A percentile compares a stretch with the other conserved stretches of the same genome.
Evolutionary conservation across 202 grass and related monocot species (phyloP).

Genomic region (Panicum hallii): DNA sequence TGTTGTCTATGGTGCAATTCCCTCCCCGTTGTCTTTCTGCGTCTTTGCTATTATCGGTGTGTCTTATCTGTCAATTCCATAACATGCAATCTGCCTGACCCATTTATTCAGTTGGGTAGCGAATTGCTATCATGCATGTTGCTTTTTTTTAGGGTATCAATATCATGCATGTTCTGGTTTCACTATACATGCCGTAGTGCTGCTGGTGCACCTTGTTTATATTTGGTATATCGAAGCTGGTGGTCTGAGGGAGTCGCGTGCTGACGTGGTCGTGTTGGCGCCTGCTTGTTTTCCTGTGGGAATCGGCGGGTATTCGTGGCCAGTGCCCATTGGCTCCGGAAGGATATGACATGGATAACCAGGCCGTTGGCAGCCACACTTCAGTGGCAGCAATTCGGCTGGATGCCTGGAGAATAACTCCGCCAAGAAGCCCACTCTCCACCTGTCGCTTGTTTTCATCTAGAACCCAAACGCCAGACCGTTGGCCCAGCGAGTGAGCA

Average conservation of each 20-base stretch:
- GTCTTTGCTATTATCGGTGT: not conserved
- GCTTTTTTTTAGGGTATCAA: too few species aligned
- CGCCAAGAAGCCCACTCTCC: not conserved
- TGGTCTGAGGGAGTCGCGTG: not conserved
- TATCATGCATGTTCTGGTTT: not conserved
- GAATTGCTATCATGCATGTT: not conserved
- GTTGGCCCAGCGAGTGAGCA: not conserved
- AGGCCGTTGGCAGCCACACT: constrained; percentile 38
- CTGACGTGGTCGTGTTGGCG: not conserved
- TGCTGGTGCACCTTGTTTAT: not conserved
- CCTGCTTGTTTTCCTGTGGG: constrained; percentile 15
- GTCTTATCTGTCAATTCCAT: too few species aligned
- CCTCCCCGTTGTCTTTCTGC: not conserved
- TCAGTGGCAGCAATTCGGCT: constrained; percentile 31
- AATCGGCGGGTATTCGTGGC: constrained; percentile 51
- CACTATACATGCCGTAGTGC: not conserved
- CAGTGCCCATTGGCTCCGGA: constrained; percentile 6
- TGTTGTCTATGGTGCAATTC: not conserved
- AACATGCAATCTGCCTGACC: not conserved
- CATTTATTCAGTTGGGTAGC: not conserved
- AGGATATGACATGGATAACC: constrained; percentile 49
- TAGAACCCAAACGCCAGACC: not conserved
- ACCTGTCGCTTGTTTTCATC: constrained; percentile 6
- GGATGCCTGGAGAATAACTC: constrained; percentile 41
- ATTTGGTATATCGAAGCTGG: not conserved